phyloP scores from a whole-genome alignment of 2,329 filamentous ascomycete species.

The Esteya vermicola region DNA sequence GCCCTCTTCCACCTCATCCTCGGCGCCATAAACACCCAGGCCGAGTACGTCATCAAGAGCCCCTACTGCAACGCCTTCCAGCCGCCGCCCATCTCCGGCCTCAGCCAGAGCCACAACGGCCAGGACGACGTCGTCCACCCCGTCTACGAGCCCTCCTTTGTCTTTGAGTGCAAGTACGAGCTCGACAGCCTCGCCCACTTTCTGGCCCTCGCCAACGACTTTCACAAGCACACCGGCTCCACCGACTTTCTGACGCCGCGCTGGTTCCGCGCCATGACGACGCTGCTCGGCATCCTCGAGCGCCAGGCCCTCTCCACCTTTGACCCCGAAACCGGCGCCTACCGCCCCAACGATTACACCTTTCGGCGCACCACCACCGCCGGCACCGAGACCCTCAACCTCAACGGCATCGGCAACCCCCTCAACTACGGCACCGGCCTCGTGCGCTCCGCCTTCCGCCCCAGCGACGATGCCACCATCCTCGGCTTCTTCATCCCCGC shows the following conservation, averaged over 20 bases:
- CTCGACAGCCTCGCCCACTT: conserved; percentile 92
- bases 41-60: conserved; percentile 84
- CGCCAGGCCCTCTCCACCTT: conserved; percentile 76
- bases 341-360: conserved; percentile 63
- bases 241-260: conserved; percentile 63
- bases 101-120: conserved; percentile 57
- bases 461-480: conserved; percentile 89
- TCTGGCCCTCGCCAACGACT: conserved; percentile 72
- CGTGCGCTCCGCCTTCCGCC: conserved; percentile 81
- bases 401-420: conserved; percentile 81
- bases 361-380: conserved; percentile 69
- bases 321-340: conserved; percentile 48
- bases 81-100: conserved; percentile 69
- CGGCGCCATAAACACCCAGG: conserved; percentile 35
- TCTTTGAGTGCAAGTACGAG: conserved; percentile 99
- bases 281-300: conserved; percentile 57
- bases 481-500: conserved; percentile 89
- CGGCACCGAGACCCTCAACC: conserved; percentile 79
- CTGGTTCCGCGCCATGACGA: conserved; percentile 68
- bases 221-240: conserved; percentile 65
- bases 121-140: conserved; percentile 80
- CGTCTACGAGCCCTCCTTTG: conserved; percentile 64
- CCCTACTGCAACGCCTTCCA: conserved; percentile 99
- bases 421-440: conserved; percentile 73
- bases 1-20: conserved; percentile 44